phyloP scores from a whole-genome alignment of 139 green algal species.

The Raphidocelis subcapitata region DNA sequence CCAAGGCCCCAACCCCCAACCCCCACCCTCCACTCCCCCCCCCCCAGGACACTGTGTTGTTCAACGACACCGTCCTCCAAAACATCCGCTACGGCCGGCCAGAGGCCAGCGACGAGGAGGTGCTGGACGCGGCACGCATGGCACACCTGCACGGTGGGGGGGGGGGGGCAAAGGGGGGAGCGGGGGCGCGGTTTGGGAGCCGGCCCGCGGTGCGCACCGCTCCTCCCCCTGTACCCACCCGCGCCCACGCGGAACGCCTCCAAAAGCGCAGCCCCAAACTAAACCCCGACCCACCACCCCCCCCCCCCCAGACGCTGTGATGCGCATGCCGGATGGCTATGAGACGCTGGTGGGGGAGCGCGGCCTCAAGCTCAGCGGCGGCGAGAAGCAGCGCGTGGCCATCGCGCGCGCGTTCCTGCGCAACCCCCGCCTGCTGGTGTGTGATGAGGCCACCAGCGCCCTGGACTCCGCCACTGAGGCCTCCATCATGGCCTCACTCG shows the following conservation, averaged over 20 bases:
- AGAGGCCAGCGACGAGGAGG: conserved; percentile 57
- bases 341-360: conserved; percentile 81
- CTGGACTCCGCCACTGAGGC: conserved; percentile 87
- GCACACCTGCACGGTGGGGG: conserved; percentile 43
- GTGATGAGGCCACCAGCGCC: conserved; percentile 83
- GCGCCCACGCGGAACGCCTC: too few species aligned
- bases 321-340: conserved; percentile 66
- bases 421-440: conserved; percentile 77
- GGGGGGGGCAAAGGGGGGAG: too few species aligned
- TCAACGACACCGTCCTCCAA: conserved; percentile 70
- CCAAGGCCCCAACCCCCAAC: too few species aligned
- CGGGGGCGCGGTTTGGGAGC: too few species aligned
- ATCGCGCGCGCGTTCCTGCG: conserved; percentile 73
- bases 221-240: too few species aligned
- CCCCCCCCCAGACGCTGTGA: conserved; percentile 52
- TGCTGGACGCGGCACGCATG: conserved; percentile 53
- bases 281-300: too few species aligned
- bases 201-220: too few species aligned
- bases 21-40: too few species aligned
- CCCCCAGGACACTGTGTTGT: conserved; percentile 73
- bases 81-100: conserved; percentile 78
- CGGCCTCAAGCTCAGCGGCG: conserved; percentile 87
- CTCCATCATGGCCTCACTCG: conserved; percentile 71
- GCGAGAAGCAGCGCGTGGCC: conserved; percentile 96
- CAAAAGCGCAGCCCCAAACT: too few species aligned